Conservation (phyloP, 1,284 basidiomycete genomes). For the Gymnopus androsaceus region DNA sequence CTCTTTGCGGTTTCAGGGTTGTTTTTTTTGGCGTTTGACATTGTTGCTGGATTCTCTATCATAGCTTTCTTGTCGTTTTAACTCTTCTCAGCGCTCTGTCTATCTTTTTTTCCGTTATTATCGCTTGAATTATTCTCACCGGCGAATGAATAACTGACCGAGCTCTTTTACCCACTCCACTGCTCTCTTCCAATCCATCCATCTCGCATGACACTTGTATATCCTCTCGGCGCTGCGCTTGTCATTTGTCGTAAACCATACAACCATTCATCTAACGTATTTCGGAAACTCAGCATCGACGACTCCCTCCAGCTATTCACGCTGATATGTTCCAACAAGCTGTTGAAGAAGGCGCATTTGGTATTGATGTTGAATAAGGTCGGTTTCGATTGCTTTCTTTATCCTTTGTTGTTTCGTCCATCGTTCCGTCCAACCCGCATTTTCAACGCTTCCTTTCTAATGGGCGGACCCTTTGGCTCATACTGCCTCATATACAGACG, state of each 20-base stretch:
- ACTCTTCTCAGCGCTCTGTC: no score
- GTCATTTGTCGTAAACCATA: neutral
- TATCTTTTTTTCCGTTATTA: no score
- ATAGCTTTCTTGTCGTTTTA: no score
- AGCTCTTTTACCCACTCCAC: no score
- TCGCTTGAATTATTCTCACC: no score
- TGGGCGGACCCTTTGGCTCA: neutral
- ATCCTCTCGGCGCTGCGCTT: neutral
- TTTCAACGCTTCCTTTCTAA: neutral
- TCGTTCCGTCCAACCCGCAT: neutral
- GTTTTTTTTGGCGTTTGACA: no score
- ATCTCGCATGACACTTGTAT: neutral
- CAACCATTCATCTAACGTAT: neutral
- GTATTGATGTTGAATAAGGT: constrained; percentile 80
- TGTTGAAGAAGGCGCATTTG: constrained; percentile 69
- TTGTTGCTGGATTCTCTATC: no score
- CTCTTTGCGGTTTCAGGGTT: no score
- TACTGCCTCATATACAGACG: constrained; percentile 39
- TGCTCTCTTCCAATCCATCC: no score
- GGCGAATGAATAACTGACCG: no score
- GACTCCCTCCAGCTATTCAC: constrained; percentile 80
- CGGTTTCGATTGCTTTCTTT: neutral
- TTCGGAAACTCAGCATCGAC: constrained; percentile 50
- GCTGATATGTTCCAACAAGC: constrained; percentile 69
- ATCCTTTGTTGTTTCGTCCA: neutral